phyloP scores from a whole-genome alignment of 768 basidiomycete genomes.

The Paxillus rubicundulus region DNA sequence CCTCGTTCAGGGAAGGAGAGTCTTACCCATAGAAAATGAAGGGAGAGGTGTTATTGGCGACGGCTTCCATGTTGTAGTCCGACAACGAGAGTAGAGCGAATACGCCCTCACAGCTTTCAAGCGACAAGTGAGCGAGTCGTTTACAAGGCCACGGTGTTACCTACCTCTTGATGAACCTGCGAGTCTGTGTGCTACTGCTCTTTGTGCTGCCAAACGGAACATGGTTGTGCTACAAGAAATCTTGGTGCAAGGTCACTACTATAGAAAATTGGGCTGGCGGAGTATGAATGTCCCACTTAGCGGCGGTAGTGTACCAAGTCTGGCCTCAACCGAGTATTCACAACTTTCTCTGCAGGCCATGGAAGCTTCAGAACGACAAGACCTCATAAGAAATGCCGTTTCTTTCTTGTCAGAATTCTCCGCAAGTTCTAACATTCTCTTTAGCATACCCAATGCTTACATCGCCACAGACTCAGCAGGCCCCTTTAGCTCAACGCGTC shows the following conservation, averaged over 20 bases:
- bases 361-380: constrained; percentile 59
- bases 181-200: constrained; percentile 13
- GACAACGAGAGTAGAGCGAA: constrained; percentile 15
- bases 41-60: constrained; percentile 1
- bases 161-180: constrained; percentile 13
- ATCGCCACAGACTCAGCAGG: constrained; percentile 60
- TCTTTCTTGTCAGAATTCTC: constrained; percentile 84
- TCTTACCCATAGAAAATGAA: constrained; percentile 12
- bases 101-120: constrained; percentile 3
- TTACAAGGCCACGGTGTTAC: neutral
- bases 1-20: constrained; percentile 26
- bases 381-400: constrained; percentile 79
- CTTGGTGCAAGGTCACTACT: neutral
- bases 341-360: constrained; percentile 24
- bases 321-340: neutral
- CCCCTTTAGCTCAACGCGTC: constrained; percentile 79
- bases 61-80: constrained; percentile 11
- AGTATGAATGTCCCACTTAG: constrained; percentile 20
- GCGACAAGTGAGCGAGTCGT: neutral
- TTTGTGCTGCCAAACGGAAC: constrained; percentile 31
- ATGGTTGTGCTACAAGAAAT: constrained; percentile 17
- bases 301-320: neutral
- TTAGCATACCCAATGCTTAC: constrained; percentile 1
- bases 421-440: constrained; percentile 37
- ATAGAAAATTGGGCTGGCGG: constrained; percentile 22